A percentile compares a stretch with the other conserved stretches of the same genome.
Evolutionary conservation across 345 rosid genomes (phyloP).

Genomic region (Crucihimalaya himalaica): DNA sequence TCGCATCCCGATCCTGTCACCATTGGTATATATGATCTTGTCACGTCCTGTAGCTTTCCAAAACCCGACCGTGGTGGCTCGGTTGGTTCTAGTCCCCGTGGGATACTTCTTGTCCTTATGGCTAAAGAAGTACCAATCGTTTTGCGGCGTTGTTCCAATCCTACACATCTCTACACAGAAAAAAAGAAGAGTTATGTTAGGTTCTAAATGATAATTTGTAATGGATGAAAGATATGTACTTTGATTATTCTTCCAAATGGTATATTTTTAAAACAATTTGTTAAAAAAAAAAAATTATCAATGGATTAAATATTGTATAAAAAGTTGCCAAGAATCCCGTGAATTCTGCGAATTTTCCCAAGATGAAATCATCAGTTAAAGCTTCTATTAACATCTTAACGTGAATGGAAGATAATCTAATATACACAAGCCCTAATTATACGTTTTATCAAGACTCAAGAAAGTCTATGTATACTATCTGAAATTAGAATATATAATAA

Average conservation of each 20-base stretch:
- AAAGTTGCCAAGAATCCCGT: neutral
- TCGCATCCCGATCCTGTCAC: constrained; percentile 66
- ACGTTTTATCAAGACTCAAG: neutral
- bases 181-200: neutral
- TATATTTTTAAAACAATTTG: neutral
- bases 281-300: no score
- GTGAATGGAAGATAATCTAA: neutral
- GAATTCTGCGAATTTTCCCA: neutral
- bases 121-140: constrained; percentile 82
- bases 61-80: constrained; percentile 77
- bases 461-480: neutral
- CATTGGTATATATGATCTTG: constrained; percentile 59
- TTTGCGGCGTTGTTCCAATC: constrained; percentile 78
- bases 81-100: constrained; percentile 77
- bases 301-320: neutral
- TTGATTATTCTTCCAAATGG: neutral
- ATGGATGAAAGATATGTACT: neutral
- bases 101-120: constrained; percentile 85
- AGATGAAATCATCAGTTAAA: neutral
- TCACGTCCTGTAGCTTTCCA: constrained; percentile 90
- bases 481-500: neutral
- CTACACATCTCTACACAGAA: constrained; percentile 58
- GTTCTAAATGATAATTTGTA: neutral
- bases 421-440: neutral
- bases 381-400: neutral